Percentiles rank a stretch among this genome's conserved stretches.
Conservation (phyloP, 495 filamentous ascomycete genomes). For the Cercophora newfieldiana region DNA sequence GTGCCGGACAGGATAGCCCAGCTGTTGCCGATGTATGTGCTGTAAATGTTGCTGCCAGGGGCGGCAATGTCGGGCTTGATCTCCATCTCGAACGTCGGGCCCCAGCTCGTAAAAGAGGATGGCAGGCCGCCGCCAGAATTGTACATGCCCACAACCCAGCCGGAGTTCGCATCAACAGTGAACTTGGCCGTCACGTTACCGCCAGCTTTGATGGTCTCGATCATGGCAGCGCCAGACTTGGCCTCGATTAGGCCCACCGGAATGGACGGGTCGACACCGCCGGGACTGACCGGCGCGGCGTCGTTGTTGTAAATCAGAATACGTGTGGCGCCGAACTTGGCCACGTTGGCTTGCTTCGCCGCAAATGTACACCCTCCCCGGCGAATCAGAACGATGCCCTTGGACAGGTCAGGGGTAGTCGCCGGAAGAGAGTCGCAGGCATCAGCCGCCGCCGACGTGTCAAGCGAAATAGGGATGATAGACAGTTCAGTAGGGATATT, state of each 20-base stretch:
- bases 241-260: slow-evolving; percentile 8
- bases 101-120: slow-evolving; percentile 44
- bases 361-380: slow-evolving; percentile 30
- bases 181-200: slow-evolving; percentile 32
- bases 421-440: slow-evolving; percentile 28
- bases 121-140: slow-evolving; percentile 28
- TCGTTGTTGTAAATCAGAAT: slow-evolving; percentile 34
- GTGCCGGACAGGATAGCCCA: background rate
- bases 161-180: slow-evolving; percentile 23
- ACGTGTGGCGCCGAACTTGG: slow-evolving; percentile 28
- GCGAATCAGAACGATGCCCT: slow-evolving; percentile 42
- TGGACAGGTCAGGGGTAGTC: slow-evolving; percentile 38
- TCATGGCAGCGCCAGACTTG: background rate
- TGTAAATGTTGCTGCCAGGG: slow-evolving; percentile 47
- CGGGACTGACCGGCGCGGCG: slow-evolving; percentile 18
- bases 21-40: slow-evolving; percentile 32
- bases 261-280: slow-evolving; percentile 17
- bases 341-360: slow-evolving; percentile 29
- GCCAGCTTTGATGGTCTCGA: slow-evolving; percentile 20
- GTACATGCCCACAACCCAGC: background rate
- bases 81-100: slow-evolving; percentile 39
- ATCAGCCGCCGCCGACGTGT: slow-evolving; percentile 20
- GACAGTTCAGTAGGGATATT: slow-evolving; percentile 21
- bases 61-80: slow-evolving; percentile 44
- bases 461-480: slow-evolving; percentile 28